These are phyloP conservation scores for Tetrapisispora namnaoensis DNA, from an alignment of 805 yeast species.

Conservation along the genomic window DNA sequence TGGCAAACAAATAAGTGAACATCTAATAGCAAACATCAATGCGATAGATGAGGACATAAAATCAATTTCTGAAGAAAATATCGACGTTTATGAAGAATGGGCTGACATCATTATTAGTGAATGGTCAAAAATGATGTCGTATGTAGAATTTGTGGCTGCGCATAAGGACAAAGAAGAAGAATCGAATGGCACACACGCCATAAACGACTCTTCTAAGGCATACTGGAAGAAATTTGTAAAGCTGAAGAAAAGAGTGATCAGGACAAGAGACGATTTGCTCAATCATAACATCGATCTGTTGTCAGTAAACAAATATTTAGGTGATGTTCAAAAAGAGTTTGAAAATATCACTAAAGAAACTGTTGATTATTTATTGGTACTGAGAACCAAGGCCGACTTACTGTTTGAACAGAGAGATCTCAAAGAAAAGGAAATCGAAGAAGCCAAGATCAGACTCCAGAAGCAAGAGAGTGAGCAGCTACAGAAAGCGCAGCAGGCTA, in stretches of 20 bases:
- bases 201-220: conserved; percentile 29
- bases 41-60: conserved; percentile 31
- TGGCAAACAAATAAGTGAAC: conserved; percentile 28
- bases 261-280: conserved; percentile 44
- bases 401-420: conserved; percentile 47
- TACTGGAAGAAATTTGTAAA: conserved; percentile 55
- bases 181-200: conserved; percentile 24
- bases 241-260: conserved; percentile 45
- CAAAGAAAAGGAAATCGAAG: conserved; percentile 5
- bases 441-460: not conserved
- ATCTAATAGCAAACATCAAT: conserved; percentile 25
- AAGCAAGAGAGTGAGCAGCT: not conserved
- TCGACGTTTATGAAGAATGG: conserved; percentile 66
- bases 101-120: conserved; percentile 57
- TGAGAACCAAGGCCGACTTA: conserved; percentile 49
- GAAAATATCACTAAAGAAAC: conserved; percentile 47
- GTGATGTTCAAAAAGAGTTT: conserved; percentile 33
- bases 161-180: conserved; percentile 5
- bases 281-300: conserved; percentile 9
- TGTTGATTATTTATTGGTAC: conserved; percentile 47
- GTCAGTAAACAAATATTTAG: conserved; percentile 22
- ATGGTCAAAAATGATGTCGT: conserved; percentile 50
- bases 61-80: conserved; percentile 34
- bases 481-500: not conserved
- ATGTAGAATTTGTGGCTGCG: conserved; percentile 25